These are phyloP conservation scores for Pascua sp. DNA, from an alignment of 1,284 basidiomycete genomes.

Conservation along the genomic window DNA sequence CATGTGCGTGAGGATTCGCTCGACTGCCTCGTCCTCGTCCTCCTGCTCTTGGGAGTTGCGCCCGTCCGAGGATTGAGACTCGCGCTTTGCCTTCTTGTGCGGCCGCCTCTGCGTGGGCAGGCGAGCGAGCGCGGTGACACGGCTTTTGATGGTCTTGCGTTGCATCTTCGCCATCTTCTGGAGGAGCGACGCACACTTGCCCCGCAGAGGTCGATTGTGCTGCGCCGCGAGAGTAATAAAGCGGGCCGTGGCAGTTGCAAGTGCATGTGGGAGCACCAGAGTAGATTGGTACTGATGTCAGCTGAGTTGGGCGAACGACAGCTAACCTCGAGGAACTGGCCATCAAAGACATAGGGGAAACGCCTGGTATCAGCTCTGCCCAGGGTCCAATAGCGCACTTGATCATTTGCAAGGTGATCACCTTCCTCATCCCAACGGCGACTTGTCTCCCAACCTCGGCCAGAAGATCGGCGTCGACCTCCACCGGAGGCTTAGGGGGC, in stretches of 20 bases:
- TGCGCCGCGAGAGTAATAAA: conserved; percentile 16
- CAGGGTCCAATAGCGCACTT: conserved; percentile 6
- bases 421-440: conserved; percentile 9
- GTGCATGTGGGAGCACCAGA: conserved; percentile 3
- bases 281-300: conserved; percentile 12
- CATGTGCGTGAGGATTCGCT: not conserved
- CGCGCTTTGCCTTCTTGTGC: not conserved
- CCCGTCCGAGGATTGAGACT: not conserved
- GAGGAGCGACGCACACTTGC: not conserved
- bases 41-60: not conserved
- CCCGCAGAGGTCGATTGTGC: conserved; percentile 5
- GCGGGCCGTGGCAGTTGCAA: conserved; percentile 13
- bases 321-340: conserved; percentile 4
- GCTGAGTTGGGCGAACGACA: not conserved
- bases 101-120: not conserved
- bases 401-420: conserved; percentile 22
- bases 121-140: not conserved
- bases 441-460: too few relatives aligned
- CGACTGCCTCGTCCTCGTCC: not conserved
- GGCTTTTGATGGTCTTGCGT: not conserved
- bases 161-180: conserved; percentile 1
- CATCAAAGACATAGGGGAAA: conserved; percentile 28
- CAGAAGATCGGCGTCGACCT: not conserved
- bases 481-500: not conserved
- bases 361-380: conserved; percentile 19